Percentiles rank a stretch among this genome's conserved stretches.
Conservation (phyloP, 805 yeast species). For the Metschnikowia lachancei region DNA sequence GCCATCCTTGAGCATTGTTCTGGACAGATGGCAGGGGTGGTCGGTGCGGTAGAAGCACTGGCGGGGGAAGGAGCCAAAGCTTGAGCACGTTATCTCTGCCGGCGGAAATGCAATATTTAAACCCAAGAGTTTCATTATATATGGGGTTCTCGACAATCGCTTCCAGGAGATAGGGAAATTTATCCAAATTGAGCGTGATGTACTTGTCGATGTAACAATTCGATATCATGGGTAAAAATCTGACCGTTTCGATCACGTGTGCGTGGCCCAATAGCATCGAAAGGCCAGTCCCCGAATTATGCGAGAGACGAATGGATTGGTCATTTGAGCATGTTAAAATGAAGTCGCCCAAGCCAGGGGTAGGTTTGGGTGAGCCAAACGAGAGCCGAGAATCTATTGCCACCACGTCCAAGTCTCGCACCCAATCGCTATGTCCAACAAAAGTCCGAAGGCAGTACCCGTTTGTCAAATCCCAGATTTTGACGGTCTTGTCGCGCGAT, state of each 20-base stretch:
- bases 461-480: slow-evolving; percentile 61
- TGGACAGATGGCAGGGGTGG: slow-evolving; percentile 51
- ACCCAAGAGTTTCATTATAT: slow-evolving; percentile 44
- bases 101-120: slow-evolving; percentile 71
- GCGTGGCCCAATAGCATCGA: slow-evolving; percentile 71
- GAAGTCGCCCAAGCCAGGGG: slow-evolving; percentile 47
- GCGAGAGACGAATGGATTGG: slow-evolving; percentile 66
- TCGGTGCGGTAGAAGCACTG: slow-evolving; percentile 52
- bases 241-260: slow-evolving; percentile 76
- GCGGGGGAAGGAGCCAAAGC: slow-evolving; percentile 76
- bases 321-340: slow-evolving; percentile 77
- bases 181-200: slow-evolving; percentile 30
- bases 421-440: slow-evolving; percentile 88
- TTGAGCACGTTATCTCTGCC: slow-evolving; percentile 74
- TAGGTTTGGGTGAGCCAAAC: slow-evolving; percentile 10
- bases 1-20: slow-evolving; percentile 58
- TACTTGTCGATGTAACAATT: slow-evolving; percentile 48
- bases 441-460: slow-evolving; percentile 70
- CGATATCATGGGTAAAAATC: slow-evolving; percentile 57
- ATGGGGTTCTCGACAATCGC: slow-evolving; percentile 27
- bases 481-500: slow-evolving; percentile 61
- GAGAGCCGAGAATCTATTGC: slow-evolving; percentile 18
- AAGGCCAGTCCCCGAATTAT: slow-evolving; percentile 64
- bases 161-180: slow-evolving; percentile 34
- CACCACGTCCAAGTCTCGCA: slow-evolving; percentile 55